Evolutionary conservation across 1,284 basidiomycete species (phyloP), one percentile per base, ranked within the genome.

Genomic region (Sporisorium graminicola): DNA sequence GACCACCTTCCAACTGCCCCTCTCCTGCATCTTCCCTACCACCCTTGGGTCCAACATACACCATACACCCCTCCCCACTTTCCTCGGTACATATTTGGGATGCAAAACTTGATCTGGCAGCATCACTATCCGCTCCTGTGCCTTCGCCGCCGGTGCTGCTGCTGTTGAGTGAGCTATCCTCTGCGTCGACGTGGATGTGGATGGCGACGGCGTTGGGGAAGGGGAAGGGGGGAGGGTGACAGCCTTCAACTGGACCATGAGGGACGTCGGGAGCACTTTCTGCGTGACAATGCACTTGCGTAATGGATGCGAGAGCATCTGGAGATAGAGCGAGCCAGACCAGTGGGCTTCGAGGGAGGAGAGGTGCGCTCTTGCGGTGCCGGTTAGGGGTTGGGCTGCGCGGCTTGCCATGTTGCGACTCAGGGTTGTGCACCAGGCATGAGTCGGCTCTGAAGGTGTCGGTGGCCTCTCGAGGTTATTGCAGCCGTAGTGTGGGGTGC

Each of bases 261-360:
- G 65, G 2, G 59, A 37, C 1, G 66, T 61, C 3, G 73, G 73
- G 1, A 70, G 35, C 8, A 60, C n/a, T 26, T 67, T 70, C 33
- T 35, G 26, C 14, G 73, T 66, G 2, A 70, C 73, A 53, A 63
- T 44, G 56, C 73, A 75, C n/a, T 66, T 69, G n/a, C 73, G 66
- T 0, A 75, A 49, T 0, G 73, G 73, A 0, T 33, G 3, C 2
- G 63, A 20, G 13, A 75, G 73, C 67, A 75, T 66, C 8, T n/a
- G 9, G 7, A 75, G 59, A 43, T 66, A 56, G 2, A 70, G 3
- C 6, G 73, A 75, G 26, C 56, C 56, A 2, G 44, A 29, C 73
- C 73, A 75, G 10, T n/a, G 53, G 5, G 40, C 12, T 47, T 70
- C 59, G 31, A 70, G 52, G 0, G 46, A 2, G n/a, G 59, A 16